Evolutionary conservation across 2,329 filamentous ascomycete genomes (phyloP).

Genomic region (Fusarium fracticaudum): DNA sequence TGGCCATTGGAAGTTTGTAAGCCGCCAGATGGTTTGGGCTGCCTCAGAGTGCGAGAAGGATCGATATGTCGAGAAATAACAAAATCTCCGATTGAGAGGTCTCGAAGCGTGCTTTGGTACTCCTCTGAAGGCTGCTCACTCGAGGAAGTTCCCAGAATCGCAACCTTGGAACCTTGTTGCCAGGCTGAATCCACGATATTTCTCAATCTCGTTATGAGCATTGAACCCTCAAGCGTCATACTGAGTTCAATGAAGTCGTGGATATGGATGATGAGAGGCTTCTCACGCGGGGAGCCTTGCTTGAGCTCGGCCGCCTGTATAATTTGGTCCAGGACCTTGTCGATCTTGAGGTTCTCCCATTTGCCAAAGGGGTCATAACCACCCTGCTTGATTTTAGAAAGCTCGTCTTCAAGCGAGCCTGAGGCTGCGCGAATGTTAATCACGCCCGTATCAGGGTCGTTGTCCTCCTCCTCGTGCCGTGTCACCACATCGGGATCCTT

Average conservation of each 20-base stretch:
- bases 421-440: constrained; percentile 43
- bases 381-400: constrained; percentile 54
- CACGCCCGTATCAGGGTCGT: constrained; percentile 47
- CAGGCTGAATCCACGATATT: constrained; percentile 77
- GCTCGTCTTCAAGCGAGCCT: constrained; percentile 53
- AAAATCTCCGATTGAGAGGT: constrained; percentile 54
- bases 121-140: constrained; percentile 59
- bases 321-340: constrained; percentile 66
- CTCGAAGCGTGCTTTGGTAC: constrained; percentile 53
- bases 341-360: constrained; percentile 71
- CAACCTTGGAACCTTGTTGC: constrained; percentile 74
- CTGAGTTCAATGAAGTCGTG: constrained; percentile 84
- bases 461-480: constrained; percentile 47
- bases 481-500: constrained; percentile 54
- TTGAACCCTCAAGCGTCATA: constrained; percentile 72
- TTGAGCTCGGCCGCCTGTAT: constrained; percentile 57
- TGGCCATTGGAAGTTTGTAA: constrained; percentile 27
- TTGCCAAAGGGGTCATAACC: constrained; percentile 52
- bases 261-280: constrained; percentile 76
- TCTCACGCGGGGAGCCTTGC: constrained; percentile 46
- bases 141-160: constrained; percentile 82
- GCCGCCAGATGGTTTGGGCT: constrained; percentile 42
- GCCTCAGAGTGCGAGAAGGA: constrained; percentile 36
- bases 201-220: constrained; percentile 76
- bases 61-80: constrained; percentile 50